Base-by-base conservation (phyloP, 441 rosid genomes). In the Arabidopsis hybrid region DNA sequence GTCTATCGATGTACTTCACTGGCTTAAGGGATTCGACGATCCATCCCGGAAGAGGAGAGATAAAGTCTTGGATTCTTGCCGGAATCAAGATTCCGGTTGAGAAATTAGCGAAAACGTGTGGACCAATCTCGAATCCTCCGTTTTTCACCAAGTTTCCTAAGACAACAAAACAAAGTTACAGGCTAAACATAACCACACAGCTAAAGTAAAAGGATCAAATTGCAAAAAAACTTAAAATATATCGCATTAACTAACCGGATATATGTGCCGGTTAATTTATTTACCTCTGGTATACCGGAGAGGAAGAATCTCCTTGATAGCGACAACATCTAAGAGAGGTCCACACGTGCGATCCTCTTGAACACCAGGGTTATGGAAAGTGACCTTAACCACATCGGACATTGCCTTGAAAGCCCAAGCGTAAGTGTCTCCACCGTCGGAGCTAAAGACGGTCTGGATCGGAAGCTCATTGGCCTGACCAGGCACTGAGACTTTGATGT, bases 281-380 rank as follows among this genome's bases (percentile, higher is more conserved):
- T 42, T 67, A 88, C 95, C 89, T 75, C 67, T 64, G 17, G 34
- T 67, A 62, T 78, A 81, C 13, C 8, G 76, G 57, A 72, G 74
- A 6, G 90, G 84, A 47, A 67, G 69, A 26, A 86, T 74, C 74
- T 83, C 90, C 49, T 88, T 88, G 75, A 88, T 83, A 16, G 93
- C 93, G 26, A 88, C 81, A 56, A 82, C 84, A 67, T 88, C 92
- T 67, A 88, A 35, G 51, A 86, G 83, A 7, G 92, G 92, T 1
- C 92, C 92, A 67, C 92, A 88, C 1, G 88, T 51, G 34, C 64
- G 85, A 31, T 83, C 90, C 46, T 88, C 88, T 80, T 88, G 90
- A 59, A 88, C 55, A 6, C 92, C 90, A 21, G 90, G 83, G 72
- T 88, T 88, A 72, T 88, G 86, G 72, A 88, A 85, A 39, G 84